Base-by-base conservation (phyloP, 805 yeast genomes). In the Kockiozyma suomiensis region DNA sequence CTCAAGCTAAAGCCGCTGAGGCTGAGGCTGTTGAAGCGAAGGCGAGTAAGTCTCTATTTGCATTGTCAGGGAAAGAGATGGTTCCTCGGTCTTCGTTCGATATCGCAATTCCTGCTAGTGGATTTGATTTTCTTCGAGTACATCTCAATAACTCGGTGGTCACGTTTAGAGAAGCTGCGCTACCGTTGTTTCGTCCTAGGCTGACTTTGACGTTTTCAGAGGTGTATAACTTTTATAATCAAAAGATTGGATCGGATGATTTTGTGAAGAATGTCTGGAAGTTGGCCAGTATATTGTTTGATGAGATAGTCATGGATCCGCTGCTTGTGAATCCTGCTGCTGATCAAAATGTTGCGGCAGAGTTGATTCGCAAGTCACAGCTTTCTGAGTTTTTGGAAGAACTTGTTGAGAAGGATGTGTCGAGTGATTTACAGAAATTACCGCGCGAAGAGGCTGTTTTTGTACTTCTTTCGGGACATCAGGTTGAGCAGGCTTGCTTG, bases 281-380 rank as follows among this genome's bases (percentile, higher is more conserved):
- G n/a, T 74, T 88, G 45, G 81, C 87, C 0, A 81, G 88, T 0
- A 79, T 84, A 21, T 74, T 91, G 45, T 87, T 87, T 72, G 89
- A 85, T 69, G 75, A 75, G 19, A 62, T 69, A 26, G 48, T 50
- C 4, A 25, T 62, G 15, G 64, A 49, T 23, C 25, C 46, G 5
- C 46, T 19, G 26, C 43, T 32, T 25, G 48, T 56, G 12, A 45
- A 38, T 38, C 59, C 56, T 28, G 55, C 46, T 21, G 62, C 59
- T 13, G 58, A 59, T 49, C 41, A 37, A 8, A 17, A 28, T 17
- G 32, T 56, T 17, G 59, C 62, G 7, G 35, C 43, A 4, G 71
- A 68, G 42, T 60, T 57, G 30, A 33, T 65, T 21, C 78, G 84
- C 61, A 82, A 82, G 53, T 74, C 78, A 15, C 71, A 74, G 1